Percentiles rank a stretch among this genome's conserved stretches.
phyloP scores from a whole-genome alignment of 2,329 filamentous ascomycete species.

The Fusarium nanum region DNA sequence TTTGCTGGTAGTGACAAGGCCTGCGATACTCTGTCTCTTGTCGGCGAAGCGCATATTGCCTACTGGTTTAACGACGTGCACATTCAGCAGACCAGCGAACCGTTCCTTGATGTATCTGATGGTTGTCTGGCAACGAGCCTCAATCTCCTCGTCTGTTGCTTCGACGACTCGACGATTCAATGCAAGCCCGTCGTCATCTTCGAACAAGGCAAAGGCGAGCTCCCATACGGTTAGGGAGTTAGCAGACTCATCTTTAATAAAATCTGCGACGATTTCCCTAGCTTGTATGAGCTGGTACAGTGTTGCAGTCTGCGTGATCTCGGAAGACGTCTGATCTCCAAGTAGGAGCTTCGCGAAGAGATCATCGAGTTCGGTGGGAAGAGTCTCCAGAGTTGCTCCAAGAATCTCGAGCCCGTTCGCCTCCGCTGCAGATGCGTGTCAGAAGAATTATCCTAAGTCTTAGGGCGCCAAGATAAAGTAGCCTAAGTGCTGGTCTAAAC shows the following conservation, averaged over 20 bases:
- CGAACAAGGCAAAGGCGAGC: neutral
- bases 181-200: neutral
- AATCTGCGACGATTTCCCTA: slow-evolving; percentile 7
- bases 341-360: slow-evolving; percentile 13
- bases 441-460: neutral
- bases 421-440: neutral
- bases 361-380: slow-evolving; percentile 10
- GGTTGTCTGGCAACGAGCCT: neutral
- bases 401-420: neutral
- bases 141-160: slow-evolving; percentile 1
- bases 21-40: neutral
- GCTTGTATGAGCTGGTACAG: slow-evolving; percentile 11
- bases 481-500: neutral
- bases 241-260: slow-evolving; percentile 11
- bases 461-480: neutral
- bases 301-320: slow-evolving; percentile 5
- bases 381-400: neutral
- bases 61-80: neutral
- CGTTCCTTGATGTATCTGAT: neutral
- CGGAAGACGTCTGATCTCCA: neutral
- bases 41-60: slow-evolving; percentile 8
- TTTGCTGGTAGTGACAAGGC: slow-evolving; percentile 11
- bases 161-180: neutral
- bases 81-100: neutral
- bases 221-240: slow-evolving; percentile 18